These are phyloP conservation scores for Camellia oleifera DNA, from an alignment of 179 eudicot species.

Conservation along the genomic window DNA sequence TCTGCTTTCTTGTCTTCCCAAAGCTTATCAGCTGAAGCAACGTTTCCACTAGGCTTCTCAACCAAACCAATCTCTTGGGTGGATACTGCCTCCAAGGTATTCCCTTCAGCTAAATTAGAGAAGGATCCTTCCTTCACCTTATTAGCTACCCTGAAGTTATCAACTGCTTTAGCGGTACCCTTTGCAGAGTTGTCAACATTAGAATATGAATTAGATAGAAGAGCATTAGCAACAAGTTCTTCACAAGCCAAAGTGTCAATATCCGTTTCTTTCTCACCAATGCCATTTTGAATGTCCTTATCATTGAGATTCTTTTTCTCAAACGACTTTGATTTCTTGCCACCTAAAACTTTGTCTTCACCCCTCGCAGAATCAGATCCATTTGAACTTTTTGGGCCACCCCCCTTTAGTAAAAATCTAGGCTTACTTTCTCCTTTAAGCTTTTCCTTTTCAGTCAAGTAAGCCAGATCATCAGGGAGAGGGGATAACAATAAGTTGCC, in stretches of 20 bases:
- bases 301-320: slow-evolving; percentile 35
- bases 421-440: slow-evolving; percentile 26
- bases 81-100: slow-evolving; percentile 29
- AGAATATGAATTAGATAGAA: slow-evolving; percentile 46
- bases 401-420: slow-evolving; percentile 30
- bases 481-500: slow-evolving; percentile 70
- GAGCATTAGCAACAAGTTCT: slow-evolving; percentile 63
- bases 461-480: slow-evolving; percentile 51
- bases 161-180: slow-evolving; percentile 18
- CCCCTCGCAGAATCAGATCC: slow-evolving; percentile 30
- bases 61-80: slow-evolving; percentile 25
- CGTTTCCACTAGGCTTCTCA: slow-evolving; percentile 42
- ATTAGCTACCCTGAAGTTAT: slow-evolving; percentile 10
- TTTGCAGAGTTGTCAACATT: slow-evolving; percentile 24
- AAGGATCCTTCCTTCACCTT: slow-evolving; percentile 27
- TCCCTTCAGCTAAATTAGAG: slow-evolving; percentile 30
- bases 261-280: slow-evolving; percentile 35
- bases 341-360: slow-evolving; percentile 30
- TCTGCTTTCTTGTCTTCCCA: slow-evolving; percentile 24
- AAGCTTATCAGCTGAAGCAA: slow-evolving; percentile 29
- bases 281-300: slow-evolving; percentile 14
- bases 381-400: slow-evolving; percentile 29
- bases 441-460: slow-evolving; percentile 48
- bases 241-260: slow-evolving; percentile 50
- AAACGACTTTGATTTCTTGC: slow-evolving; percentile 30